Percentiles rank a stretch among this genome's conserved stretches.
These are phyloP conservation scores for Blastobotrys persicus DNA, from an alignment of 1,139 yeast genomes.

Conservation along the genomic window DNA sequence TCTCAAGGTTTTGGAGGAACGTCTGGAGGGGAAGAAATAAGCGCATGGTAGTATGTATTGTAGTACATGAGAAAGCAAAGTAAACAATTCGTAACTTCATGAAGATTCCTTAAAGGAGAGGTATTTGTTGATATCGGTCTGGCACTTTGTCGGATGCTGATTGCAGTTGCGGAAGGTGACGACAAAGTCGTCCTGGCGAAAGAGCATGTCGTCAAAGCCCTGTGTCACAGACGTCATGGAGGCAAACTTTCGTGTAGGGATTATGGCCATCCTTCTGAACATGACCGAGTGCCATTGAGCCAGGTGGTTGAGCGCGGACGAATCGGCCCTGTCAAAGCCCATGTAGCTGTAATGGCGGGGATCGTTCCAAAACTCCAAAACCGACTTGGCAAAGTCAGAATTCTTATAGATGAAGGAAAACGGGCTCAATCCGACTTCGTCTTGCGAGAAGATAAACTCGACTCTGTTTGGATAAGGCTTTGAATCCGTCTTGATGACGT, in stretches of 20 bases:
- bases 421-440: constrained; percentile 57
- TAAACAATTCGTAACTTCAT: neutral
- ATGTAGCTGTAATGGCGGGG: constrained; percentile 63
- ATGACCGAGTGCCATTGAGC: constrained; percentile 91
- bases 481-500: constrained; percentile 68
- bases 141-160: constrained; percentile 16
- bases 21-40: constrained; percentile 35
- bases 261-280: constrained; percentile 66
- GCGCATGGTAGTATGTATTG: too few relatives aligned
- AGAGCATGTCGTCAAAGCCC: constrained; percentile 25
- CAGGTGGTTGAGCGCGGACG: constrained; percentile 68
- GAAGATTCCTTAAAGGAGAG: constrained; percentile 3
- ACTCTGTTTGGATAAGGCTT: constrained; percentile 54
- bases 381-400: constrained; percentile 59
- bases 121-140: constrained; percentile 4
- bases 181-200: constrained; percentile 40
- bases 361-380: constrained; percentile 75
- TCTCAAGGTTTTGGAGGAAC: constrained; percentile 73
- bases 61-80: neutral
- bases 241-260: constrained; percentile 56
- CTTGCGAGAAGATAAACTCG: constrained; percentile 64
- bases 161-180: constrained; percentile 35
- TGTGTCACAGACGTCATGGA: constrained; percentile 20
- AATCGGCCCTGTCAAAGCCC: constrained; percentile 54
- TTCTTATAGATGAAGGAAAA: constrained; percentile 67